These are phyloP conservation scores for Rhizopogon salebrosus DNA, from an alignment of 768 basidiomycete genomes.

Conservation along the genomic window DNA sequence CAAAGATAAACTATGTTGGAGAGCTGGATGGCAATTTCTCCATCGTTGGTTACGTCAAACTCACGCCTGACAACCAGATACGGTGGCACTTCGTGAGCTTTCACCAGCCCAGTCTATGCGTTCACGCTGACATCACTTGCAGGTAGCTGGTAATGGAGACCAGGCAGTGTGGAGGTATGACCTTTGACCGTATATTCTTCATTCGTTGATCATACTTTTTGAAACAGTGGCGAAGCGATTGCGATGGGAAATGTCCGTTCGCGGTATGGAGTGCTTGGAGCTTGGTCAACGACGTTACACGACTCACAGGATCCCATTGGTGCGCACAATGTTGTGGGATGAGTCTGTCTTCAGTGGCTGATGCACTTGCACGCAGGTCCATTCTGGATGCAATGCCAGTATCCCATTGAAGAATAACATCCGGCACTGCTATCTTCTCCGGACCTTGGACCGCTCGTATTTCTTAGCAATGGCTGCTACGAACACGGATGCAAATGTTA, in stretches of 20 bases:
- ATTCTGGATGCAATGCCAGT: conserved; percentile 24
- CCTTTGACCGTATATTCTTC: not conserved
- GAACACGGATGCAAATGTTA: not conserved
- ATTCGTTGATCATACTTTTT: not conserved
- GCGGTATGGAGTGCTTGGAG: conserved; percentile 50
- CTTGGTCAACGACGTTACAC: conserved; percentile 46
- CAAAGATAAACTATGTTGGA: conserved; percentile 50
- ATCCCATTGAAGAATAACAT: conserved; percentile 17
- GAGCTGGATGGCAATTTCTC: conserved; percentile 43
- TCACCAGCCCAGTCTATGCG: not conserved
- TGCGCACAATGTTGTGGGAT: conserved; percentile 8
- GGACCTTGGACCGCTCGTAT: too few species aligned
- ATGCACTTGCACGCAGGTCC: conserved; percentile 13
- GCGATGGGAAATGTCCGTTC: conserved; percentile 60
- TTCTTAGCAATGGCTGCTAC: not conserved
- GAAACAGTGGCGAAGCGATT: conserved; percentile 51
- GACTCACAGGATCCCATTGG: conserved; percentile 45
- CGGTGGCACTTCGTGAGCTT: conserved; percentile 63
- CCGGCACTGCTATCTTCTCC: not conserved
- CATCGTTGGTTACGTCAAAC: conserved; percentile 48
- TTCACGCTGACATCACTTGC: conserved; percentile 5
- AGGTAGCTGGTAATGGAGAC: conserved; percentile 49
- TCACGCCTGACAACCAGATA: conserved; percentile 53
- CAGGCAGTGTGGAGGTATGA: conserved; percentile 53
- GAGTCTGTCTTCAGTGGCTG: not conserved